phyloP scores from a whole-genome alignment of 208 protist genomes.

The Trypanosoma platydactyli region DNA sequence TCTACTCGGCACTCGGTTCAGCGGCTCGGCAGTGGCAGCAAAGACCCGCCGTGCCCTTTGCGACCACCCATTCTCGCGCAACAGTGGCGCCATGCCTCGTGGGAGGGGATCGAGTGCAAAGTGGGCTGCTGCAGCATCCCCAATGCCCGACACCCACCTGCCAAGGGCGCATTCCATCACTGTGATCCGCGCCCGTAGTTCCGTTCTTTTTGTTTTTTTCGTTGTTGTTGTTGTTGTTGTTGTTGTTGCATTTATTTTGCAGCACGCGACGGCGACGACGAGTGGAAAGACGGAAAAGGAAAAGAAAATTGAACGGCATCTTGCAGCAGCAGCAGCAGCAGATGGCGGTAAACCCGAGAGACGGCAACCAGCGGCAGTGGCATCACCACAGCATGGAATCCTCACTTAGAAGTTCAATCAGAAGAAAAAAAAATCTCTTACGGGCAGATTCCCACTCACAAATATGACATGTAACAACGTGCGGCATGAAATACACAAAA shows the following conservation, averaged over 20 bases:
- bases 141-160: constrained; percentile 1
- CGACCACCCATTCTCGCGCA: neutral
- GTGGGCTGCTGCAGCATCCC: neutral
- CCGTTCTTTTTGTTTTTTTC: constrained; percentile 1
- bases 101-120: constrained; percentile 19
- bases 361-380: too few relatives aligned
- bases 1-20: neutral
- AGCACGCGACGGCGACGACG: too few relatives aligned
- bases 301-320: too few relatives aligned
- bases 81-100: constrained; percentile 7
- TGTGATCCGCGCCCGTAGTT: neutral
- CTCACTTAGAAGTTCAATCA: neutral
- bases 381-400: neutral
- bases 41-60: neutral
- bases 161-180: constrained; percentile 5
- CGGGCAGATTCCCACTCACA: neutral
- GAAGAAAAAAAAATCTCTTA: constrained; percentile 10
- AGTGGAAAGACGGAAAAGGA: too few relatives aligned
- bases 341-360: too few relatives aligned
- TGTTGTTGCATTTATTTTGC: too few relatives aligned
- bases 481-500: neutral
- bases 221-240: neutral
- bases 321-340: too few relatives aligned
- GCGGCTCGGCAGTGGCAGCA: neutral
- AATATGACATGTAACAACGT: constrained; percentile 2